phyloP scores from a whole-genome alignment of 768 basidiomycete species.

The Rhodotorula kratochvilovae region DNA sequence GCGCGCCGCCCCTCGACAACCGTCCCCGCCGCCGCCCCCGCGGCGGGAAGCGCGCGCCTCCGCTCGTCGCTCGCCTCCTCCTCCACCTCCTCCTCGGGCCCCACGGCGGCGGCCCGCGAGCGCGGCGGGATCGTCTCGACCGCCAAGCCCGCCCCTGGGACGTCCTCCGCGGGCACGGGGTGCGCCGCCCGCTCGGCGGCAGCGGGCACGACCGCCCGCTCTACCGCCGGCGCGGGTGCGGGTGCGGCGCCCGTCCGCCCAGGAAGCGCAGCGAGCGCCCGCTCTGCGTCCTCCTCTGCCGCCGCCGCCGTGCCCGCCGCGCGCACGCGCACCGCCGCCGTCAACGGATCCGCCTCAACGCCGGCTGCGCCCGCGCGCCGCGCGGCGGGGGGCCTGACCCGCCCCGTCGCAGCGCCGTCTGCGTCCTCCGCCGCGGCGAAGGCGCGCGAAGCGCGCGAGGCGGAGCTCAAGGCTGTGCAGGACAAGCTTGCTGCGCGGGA shows the following conservation, averaged over 20 bases:
- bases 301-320: too few relatives aligned
- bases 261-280: too few relatives aligned
- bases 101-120: too few relatives aligned
- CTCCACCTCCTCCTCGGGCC: not conserved
- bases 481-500: too few relatives aligned
- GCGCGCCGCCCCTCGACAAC: not conserved
- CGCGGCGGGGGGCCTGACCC: not conserved
- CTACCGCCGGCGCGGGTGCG: too few relatives aligned
- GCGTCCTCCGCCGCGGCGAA: not conserved
- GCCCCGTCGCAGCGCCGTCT: not conserved
- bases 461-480: not conserved
- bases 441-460: not conserved
- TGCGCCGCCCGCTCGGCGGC: not conserved
- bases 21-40: not conserved
- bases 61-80: constrained; percentile 1
- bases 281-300: not conserved
- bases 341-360: not conserved
- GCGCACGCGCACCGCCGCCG: not conserved
- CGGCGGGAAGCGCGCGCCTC: not conserved
- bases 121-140: constrained; percentile 1
- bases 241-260: not conserved
- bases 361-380: not conserved
- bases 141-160: not conserved
- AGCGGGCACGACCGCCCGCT: not conserved
- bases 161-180: not conserved